phyloP scores from a whole-genome alignment of 2,329 filamentous ascomycete species.

The Colletotrichum sidae region DNA sequence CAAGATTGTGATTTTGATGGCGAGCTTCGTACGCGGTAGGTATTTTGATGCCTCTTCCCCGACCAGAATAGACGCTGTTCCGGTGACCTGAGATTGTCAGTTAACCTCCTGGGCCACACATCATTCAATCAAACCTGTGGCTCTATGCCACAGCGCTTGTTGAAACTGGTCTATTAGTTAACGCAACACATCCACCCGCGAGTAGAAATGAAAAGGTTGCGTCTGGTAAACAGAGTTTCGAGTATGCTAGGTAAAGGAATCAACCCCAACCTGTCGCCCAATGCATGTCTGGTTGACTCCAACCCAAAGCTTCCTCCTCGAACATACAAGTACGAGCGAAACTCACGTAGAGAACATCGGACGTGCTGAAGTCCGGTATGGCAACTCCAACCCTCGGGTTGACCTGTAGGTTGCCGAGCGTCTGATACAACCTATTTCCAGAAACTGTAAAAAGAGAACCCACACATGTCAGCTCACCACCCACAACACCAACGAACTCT shows the following conservation, averaged over 20 bases:
- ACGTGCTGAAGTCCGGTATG: constrained; percentile 79
- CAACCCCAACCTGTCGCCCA: too few relatives aligned
- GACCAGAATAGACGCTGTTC: constrained; percentile 73
- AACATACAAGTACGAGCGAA: background rate
- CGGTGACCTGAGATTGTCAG: constrained; percentile 62
- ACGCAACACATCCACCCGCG: too few relatives aligned
- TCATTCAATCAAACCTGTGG: too few relatives aligned
- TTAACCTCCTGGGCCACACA: too few relatives aligned
- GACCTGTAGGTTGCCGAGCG: constrained; percentile 78
- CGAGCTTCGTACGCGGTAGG: constrained; percentile 78
- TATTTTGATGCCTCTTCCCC: constrained; percentile 70
- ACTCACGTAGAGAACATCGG: constrained; percentile 74
- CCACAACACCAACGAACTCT: background rate
- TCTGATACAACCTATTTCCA: constrained; percentile 87
- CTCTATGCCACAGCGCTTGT: too few relatives aligned
- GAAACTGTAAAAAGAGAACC: constrained; percentile 58
- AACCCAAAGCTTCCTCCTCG: background rate
- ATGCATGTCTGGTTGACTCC: too few relatives aligned
- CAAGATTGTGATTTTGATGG: constrained; percentile 73
- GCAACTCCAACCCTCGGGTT: constrained; percentile 77
- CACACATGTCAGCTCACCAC: too few relatives aligned
- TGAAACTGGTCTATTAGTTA: too few relatives aligned
- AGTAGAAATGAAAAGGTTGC: too few relatives aligned
- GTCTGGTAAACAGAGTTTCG: too few relatives aligned
- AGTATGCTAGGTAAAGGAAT: too few relatives aligned